Conservation (phyloP, 768 basidiomycete species). For the Boletellus emodensis region DNA sequence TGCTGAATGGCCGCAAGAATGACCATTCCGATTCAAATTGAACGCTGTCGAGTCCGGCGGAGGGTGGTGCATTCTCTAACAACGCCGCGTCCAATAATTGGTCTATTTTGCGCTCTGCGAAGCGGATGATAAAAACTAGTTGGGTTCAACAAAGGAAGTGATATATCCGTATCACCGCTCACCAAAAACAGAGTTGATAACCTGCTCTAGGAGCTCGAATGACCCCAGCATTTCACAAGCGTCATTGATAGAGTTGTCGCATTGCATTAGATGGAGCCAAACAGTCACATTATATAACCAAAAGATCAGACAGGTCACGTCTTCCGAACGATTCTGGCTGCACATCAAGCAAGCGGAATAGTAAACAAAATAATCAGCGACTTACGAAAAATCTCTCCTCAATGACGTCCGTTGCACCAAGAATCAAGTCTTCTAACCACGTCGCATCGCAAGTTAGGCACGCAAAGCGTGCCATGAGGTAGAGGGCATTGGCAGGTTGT, state of each 20-base stretch:
- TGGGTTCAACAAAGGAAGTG: constrained; percentile 1
- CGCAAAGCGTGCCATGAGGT: constrained; percentile 92
- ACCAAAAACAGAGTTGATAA: constrained; percentile 95
- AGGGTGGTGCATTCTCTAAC: constrained; percentile 77
- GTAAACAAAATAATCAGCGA: constrained; percentile 12
- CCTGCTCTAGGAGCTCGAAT: constrained; percentile 83
- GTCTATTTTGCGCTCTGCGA: constrained; percentile 87
- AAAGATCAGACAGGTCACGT: constrained; percentile 82
- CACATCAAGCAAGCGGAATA: constrained; percentile 9
- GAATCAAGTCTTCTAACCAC: constrained; percentile 90
- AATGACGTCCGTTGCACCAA: constrained; percentile 87
- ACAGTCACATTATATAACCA: constrained; percentile 93
- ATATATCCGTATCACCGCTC: constrained; percentile 14
- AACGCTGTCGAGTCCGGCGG: constrained; percentile 73
- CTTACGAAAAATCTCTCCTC: constrained; percentile 91
- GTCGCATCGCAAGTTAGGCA: constrained; percentile 83
- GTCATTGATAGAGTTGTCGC: constrained; percentile 72
- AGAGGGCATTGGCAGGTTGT: constrained; percentile 88
- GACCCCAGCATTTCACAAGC: constrained; percentile 82
- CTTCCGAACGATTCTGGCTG: constrained; percentile 72
- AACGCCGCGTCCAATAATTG: constrained; percentile 76
- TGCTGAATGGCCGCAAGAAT: constrained; percentile 68
- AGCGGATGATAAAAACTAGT: constrained; percentile 90
- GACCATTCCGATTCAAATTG: constrained; percentile 98
- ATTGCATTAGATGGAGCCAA: constrained; percentile 88